These are phyloP conservation scores for Dendrocalamus sinicus DNA, from an alignment of 176 grass and related monocot species.

Conservation along the genomic window DNA sequence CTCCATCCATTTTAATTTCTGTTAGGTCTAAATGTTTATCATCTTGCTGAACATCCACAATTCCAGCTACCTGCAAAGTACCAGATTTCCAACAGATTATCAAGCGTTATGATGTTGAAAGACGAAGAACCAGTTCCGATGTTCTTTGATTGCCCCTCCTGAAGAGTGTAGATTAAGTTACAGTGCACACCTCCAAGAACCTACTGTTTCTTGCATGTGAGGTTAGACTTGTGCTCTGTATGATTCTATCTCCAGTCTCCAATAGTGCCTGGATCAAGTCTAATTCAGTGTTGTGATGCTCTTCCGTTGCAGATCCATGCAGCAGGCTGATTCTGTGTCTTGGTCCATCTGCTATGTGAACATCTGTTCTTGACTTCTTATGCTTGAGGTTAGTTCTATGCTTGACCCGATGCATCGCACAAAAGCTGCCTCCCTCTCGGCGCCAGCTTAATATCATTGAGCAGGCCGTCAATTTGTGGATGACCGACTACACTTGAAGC, in stretches of 20 bases:
- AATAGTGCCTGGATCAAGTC: background rate
- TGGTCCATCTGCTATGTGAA: background rate
- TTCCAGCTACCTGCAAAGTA: background rate
- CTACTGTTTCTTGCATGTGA: background rate
- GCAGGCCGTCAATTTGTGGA: no score
- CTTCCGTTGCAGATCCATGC: constrained; percentile 11
- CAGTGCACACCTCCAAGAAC: background rate
- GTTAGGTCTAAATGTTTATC: background rate
- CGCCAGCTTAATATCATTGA: no score
- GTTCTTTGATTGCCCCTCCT: constrained; percentile 14
- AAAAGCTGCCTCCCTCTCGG: no score
- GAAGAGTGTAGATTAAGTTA: background rate
- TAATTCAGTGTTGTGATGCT: background rate
- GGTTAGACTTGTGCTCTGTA: constrained; percentile 3
- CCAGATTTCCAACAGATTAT: background rate
- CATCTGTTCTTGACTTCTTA: background rate
- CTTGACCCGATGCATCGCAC: no score
- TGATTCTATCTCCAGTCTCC: background rate
- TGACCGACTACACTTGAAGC: no score
- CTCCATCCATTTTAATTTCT: background rate
- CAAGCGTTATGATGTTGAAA: background rate
- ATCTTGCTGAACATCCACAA: constrained; percentile 4
- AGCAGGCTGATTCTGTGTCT: background rate
- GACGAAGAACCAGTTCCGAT: constrained; percentile 2
- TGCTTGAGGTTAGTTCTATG: no score